Base-by-base conservation (phyloP, 345 rosid species). In the Balakata baccata region DNA sequence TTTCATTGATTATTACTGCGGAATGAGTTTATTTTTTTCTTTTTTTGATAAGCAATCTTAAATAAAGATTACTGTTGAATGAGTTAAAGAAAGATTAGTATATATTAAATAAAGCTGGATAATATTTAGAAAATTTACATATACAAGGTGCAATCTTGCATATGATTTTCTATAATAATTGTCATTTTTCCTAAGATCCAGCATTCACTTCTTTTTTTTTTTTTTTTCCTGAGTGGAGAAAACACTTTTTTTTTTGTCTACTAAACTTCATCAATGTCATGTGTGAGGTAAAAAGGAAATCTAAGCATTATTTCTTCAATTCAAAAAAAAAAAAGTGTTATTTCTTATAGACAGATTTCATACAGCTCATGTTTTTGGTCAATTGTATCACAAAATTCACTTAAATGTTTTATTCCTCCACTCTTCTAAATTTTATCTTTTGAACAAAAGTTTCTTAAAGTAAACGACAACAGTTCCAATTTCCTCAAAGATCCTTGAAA, bases 151-250 rank as follows among this genome's bases (percentile, higher is more conserved):
- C 61, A 73, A 67, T 63, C 50, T 66, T 59, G 47, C 45, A 17
- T 5, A 70, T 73, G 69, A 39, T 79, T 49, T 58, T 6, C 17
- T 22, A 54, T 49, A 73, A 38, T 74, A 52, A 64, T 59, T 71
- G 64, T 61, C 43, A 7, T 72, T 54, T 66, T 70, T 75, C 61
- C 37, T 62, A 58, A 74, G 74, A 66, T 74, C 70, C 46, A 57
- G 39, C 50, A 49, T 52, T 68, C 20, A 38, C 75, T 73, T 72
- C 20, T 58, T 6, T n/a, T 57, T 58, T 6, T n/a, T n/a, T 22
- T 18, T 6, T 54, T 22, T 54, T 18, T 76, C 74, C 46, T 69
- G 64, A 75, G 68, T 60, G 81, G 65, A 69, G 58, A 73, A 63
- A 34, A 49, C 59, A 22, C 47, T 52, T 66, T 70, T 72, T 52